Conservation (phyloP, 139 green algal genomes). For the Volvox reticuliferus region DNA sequence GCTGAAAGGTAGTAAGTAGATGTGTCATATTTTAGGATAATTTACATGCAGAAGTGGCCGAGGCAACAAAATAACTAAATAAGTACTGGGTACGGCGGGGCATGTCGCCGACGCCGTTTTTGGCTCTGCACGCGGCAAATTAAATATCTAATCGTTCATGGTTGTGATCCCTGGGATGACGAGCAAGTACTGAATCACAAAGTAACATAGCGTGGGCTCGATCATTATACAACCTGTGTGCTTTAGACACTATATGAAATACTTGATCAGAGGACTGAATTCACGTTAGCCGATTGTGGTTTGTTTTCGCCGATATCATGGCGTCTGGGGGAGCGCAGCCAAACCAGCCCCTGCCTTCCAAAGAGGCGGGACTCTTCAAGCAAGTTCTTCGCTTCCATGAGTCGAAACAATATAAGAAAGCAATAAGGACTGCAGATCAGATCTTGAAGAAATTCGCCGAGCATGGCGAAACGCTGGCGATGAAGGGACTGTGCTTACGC, state of each 20-base stretch:
- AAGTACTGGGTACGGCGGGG: too few species aligned
- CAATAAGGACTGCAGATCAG: slow-evolving; percentile 93
- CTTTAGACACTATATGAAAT: not conserved
- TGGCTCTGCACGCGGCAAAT: too few species aligned
- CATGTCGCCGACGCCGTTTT: too few species aligned
- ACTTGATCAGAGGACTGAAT: not conserved
- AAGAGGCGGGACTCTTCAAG: slow-evolving; percentile 38
- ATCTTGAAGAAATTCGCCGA: slow-evolving; percentile 97
- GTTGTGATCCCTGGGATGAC: too few species aligned
- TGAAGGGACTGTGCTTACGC: slow-evolving; percentile 96
- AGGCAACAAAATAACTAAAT: too few species aligned
- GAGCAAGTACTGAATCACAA: too few species aligned
- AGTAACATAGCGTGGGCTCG: too few species aligned
- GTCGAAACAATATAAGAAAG: slow-evolving; percentile 98
- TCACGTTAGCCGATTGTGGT: not conserved
- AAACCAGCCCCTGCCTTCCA: slow-evolving; percentile 21
- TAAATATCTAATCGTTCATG: too few species aligned
- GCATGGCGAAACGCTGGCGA: slow-evolving; percentile 97
- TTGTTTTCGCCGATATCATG: not conserved
- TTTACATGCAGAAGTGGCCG: too few species aligned
- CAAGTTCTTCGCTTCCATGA: slow-evolving; percentile 94
- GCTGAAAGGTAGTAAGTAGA: too few species aligned
- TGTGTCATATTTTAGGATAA: too few species aligned
- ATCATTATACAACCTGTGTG: not conserved
- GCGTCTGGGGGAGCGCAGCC: slow-evolving; percentile 16